Percentiles rank a stretch among this genome's conserved stretches.
These are phyloP conservation scores for Fusarium nodosum DNA, from an alignment of 2,329 filamentous ascomycete genomes.

Conservation along the genomic window DNA sequence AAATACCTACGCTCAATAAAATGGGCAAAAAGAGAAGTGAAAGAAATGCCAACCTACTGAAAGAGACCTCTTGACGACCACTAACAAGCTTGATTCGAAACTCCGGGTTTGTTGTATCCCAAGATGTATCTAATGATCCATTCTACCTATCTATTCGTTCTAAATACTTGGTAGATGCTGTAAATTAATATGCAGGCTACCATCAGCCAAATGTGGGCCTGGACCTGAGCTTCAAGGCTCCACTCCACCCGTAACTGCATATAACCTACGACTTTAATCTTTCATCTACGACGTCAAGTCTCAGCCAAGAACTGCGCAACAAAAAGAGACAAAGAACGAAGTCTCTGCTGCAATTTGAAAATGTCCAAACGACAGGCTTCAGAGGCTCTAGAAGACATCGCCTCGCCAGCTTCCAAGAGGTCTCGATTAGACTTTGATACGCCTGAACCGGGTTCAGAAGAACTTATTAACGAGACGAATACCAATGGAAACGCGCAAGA, in stretches of 20 bases:
- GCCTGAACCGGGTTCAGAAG: constrained; percentile 48
- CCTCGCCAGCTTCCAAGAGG: constrained; percentile 71
- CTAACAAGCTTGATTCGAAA: neutral
- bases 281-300: constrained; percentile 36
- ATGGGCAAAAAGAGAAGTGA: too few species aligned
- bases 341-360: neutral
- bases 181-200: constrained; percentile 3
- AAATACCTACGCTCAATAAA: neutral
- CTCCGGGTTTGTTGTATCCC: neutral
- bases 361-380: constrained; percentile 71
- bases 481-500: constrained; percentile 49
- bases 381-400: constrained; percentile 71
- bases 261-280: constrained; percentile 30
- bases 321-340: neutral
- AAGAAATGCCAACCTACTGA: neutral
- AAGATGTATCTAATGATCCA: neutral
- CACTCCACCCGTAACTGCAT: constrained; percentile 39
- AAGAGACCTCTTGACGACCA: too few species aligned
- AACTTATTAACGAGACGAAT: constrained; percentile 51
- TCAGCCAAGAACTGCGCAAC: constrained; percentile 23
- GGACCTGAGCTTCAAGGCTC: constrained; percentile 39
- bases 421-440: constrained; percentile 64
- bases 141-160: neutral
- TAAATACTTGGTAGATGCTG: neutral
- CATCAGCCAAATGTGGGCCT: constrained; percentile 14